Evolutionary conservation across 306 rosid species (phyloP).

Genomic region (Acacia acuminata): DNA sequence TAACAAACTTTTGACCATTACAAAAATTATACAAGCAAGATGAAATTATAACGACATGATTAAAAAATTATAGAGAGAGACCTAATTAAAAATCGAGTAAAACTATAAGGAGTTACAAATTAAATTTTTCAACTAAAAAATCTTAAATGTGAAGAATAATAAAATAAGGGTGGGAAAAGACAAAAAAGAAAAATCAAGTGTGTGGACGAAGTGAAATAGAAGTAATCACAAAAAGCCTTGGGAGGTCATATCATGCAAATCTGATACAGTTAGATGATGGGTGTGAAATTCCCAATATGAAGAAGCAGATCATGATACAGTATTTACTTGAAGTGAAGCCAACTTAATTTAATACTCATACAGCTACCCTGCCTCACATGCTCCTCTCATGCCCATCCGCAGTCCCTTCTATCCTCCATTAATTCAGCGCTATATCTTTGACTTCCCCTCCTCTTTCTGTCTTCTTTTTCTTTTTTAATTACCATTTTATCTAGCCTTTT

Average conservation of each 20-base stretch:
- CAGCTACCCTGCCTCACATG: slow-evolving; percentile 33
- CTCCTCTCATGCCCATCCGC: slow-evolving; percentile 31
- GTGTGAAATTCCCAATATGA: not conserved
- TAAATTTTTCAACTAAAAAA: no score
- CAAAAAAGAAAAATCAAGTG: not conserved
- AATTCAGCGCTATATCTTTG: slow-evolving; percentile 39
- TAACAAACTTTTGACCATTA: no score
- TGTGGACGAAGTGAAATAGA: not conserved
- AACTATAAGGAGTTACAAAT: no score
- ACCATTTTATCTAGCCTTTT: no score
- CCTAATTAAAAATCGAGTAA: no score
- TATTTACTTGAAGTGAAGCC: not conserved
- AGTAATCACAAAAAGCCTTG: not conserved
- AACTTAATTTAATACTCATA: not conserved
- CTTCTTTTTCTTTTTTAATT: no score
- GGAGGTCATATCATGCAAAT: not conserved
- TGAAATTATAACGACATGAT: no score
- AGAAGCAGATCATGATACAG: not conserved
- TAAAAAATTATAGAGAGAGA: no score
- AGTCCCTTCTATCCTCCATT: slow-evolving; percentile 46
- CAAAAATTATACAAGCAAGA: no score
- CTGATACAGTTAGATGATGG: not conserved
- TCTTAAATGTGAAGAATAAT: no score
- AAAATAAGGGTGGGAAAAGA: not conserved
- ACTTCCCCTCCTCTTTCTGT: slow-evolving; percentile 19